Conservation (phyloP, 768 basidiomycete species). For the Hericium coralloides region DNA sequence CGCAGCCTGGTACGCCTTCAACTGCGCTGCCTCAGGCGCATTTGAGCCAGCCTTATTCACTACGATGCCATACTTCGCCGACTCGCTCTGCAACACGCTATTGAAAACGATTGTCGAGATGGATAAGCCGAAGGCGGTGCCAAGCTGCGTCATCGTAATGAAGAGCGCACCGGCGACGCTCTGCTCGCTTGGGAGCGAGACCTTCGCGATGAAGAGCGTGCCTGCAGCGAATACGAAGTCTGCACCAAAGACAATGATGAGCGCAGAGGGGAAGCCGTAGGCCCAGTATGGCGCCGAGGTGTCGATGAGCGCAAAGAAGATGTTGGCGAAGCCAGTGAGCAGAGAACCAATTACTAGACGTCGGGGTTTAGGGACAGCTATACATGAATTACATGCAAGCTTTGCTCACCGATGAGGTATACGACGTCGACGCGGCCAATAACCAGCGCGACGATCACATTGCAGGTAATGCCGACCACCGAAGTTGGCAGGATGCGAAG, state of each 20-base stretch:
- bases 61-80: constrained; percentile 23
- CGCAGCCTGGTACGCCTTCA: constrained; percentile 52
- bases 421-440: constrained; percentile 47
- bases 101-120: constrained; percentile 68
- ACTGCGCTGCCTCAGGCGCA: constrained; percentile 27
- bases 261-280: constrained; percentile 60
- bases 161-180: constrained; percentile 69
- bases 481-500: constrained; percentile 66
- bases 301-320: constrained; percentile 63
- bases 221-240: constrained; percentile 73
- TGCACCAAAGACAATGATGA: constrained; percentile 60
- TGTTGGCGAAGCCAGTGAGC: constrained; percentile 45
- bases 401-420: constrained; percentile 43
- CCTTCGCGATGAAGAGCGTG: constrained; percentile 65
- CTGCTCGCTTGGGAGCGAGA: constrained; percentile 60
- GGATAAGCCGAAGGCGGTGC: constrained; percentile 61
- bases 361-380: not conserved
- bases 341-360: constrained; percentile 42
- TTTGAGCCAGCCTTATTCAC: constrained; percentile 20
- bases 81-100: constrained; percentile 30
- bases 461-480: constrained; percentile 53
- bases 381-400: not conserved
- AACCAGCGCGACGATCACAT: constrained; percentile 53
- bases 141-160: constrained; percentile 75
- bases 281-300: constrained; percentile 61